Conservation (phyloP, 768 basidiomycete species). For the Tulasnella sp. region DNA sequence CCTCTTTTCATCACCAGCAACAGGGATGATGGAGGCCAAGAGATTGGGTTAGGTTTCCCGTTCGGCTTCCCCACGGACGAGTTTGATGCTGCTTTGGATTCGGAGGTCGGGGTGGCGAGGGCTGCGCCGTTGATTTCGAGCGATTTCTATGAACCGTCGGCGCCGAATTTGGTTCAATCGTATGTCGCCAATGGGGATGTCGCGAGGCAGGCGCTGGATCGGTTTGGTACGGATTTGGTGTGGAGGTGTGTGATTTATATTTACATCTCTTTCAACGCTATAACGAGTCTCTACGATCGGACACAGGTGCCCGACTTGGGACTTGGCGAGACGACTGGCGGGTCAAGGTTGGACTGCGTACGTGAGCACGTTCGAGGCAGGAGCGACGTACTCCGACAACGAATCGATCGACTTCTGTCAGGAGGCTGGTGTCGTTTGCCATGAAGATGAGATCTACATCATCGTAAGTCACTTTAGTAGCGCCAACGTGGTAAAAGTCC, state of each 20-base stretch:
- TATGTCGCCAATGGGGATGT: conserved; percentile 31
- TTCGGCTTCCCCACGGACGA: conserved; percentile 29
- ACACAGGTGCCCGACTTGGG: conserved; percentile 50
- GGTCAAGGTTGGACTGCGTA: conserved; percentile 50
- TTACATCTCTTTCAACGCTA: no score
- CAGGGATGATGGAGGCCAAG: conserved; percentile 56
- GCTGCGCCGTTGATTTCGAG: conserved; percentile 36
- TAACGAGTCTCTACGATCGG: no score
- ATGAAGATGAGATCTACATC: conserved; percentile 74
- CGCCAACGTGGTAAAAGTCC: no score
- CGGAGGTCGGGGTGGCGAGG: conserved; percentile 39
- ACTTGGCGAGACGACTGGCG: conserved; percentile 60
- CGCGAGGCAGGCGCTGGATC: conserved; percentile 45
- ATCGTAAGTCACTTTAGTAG: conserved; percentile 54
- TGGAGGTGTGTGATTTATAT: no score
- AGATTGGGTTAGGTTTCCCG: conserved; percentile 35
- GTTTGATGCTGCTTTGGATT: conserved; percentile 34
- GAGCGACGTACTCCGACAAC: conserved; percentile 65
- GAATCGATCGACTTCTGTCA: conserved; percentile 43
- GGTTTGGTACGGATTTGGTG: conserved; percentile 54
- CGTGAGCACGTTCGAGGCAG: conserved; percentile 55
- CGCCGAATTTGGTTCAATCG: conserved; percentile 21
- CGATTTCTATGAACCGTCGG: conserved; percentile 36
- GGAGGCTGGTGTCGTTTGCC: conserved; percentile 49
- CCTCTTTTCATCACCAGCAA: conserved; percentile 64